These are phyloP conservation scores for Aspergillus tamarii DNA, from an alignment of 2,329 filamentous ascomycete genomes.

Conservation along the genomic window DNA sequence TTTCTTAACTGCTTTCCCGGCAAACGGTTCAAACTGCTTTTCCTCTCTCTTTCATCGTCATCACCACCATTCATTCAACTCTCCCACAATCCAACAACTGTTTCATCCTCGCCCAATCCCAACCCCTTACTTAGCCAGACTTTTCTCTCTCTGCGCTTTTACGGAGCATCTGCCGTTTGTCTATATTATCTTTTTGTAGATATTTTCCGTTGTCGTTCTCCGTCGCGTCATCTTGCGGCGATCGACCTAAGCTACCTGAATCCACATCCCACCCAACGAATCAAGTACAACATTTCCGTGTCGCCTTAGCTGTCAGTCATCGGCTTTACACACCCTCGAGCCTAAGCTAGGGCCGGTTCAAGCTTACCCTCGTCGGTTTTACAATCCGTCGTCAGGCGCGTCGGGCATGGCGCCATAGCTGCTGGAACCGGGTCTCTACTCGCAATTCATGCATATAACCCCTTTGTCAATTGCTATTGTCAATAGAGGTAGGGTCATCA, in stretches of 20 bases:
- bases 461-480: not conserved
- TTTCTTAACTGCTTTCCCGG: not conserved
- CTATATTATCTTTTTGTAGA: not conserved
- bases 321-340: not conserved
- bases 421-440: constrained; percentile 9
- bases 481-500: constrained; percentile 3
- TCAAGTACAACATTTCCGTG: not conserved
- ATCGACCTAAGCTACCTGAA: constrained; percentile 5
- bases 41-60: constrained; percentile 22
- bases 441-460: constrained; percentile 7
- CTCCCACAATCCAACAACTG: not conserved
- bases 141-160: not conserved
- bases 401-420: constrained; percentile 26
- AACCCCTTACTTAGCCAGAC: not conserved
- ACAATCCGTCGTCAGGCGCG: constrained; percentile 8
- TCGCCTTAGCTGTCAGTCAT: not conserved
- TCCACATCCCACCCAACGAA: not conserved
- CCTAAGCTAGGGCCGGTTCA: not conserved
- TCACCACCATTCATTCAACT: not conserved
- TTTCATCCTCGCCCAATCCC: not conserved
- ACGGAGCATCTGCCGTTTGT: not conserved
- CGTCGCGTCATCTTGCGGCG: constrained; percentile 18
- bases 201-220: not conserved
- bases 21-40: constrained; percentile 3
- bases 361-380: constrained; percentile 5